Evolutionary conservation across 2,329 filamentous ascomycete species (phyloP), one percentile per base, ranked within the genome.

Genomic region (Corynespora cassiicola): DNA sequence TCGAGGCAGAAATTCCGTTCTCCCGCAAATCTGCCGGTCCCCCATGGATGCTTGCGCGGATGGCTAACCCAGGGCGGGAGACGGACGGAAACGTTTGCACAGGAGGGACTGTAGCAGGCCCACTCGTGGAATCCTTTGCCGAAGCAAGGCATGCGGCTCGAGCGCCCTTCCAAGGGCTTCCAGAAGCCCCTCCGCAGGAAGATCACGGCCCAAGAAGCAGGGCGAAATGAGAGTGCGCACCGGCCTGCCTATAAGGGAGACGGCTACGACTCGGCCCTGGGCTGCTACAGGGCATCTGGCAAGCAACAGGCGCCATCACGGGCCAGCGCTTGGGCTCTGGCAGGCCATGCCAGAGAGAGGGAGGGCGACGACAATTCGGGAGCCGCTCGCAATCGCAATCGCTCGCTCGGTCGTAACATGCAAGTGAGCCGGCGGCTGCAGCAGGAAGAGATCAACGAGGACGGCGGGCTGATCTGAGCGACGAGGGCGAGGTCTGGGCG

Each of bases 161-260:
- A 64, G 59, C 59, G 51, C 46, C 51, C 51, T 60, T 61, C 59
- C 29, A 50, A 33, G 39, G 40, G 27, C 25, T 46, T 61, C 58
- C 54, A 48, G 48, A 56, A 61, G 55, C 51, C 39, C 42, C 31
- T 42, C 47, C 45, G 38, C 42, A 49, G 47, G 50, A 51, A 38
- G 40, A 52, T 46, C 31, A 26, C 31, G 31, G 38, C 41, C 30
- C 27, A 17, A 30, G 20, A 19, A 21, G 23, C 15, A 30, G 31
- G 10, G 42, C 27, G 36, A 31, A 23, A 42, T 45, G 40, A 39
- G 26, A 23, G 17, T 12, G 12, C 17, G 4, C 6, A 4, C 25
- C 29, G 29, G 39, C 33, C 23, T 38, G 39, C 34, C 29, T 33
- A 26, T 32, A 28, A 24, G 16, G 28, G 33, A 8, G 37, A n/a